Evolutionary conservation across 345 rosid genomes (phyloP), one percentile per base, ranked within the genome.

Genomic region (Nasturtium officinale): DNA sequence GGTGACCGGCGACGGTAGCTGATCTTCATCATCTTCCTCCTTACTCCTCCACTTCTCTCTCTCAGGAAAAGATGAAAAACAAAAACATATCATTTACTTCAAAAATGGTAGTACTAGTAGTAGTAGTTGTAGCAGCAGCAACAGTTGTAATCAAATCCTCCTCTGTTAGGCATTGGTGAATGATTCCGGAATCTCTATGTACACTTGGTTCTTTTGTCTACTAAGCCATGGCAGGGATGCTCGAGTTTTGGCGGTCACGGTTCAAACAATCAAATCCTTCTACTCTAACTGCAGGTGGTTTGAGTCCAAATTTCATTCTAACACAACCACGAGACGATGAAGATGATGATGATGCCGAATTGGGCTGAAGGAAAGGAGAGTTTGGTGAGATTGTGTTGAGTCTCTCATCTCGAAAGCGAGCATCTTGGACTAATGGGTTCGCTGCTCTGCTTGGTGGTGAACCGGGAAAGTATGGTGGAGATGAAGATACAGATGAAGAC

Each of bases 241-340:
- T 85, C n/a, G 97, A 88, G 85, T 81, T 91, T 35, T 85, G 91
- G 82, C 86, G 83, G 75, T 95, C 97, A 87, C 97, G 90, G 85
- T 85, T 87, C 74, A 95, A 96, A 87, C 99, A 95, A 83, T 91
- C 93, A 50, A 95, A 95, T 69, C 99, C 99, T 91, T 95, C 99
- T 87, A 95, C 93, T 83, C 97, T 91, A 95, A 91, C 96, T 6
- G 93, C 84, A 5, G 94, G 96, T 3, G 91, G 87, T 74, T 88
- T 91, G 21, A 82, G 84, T 72, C 99, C 99, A 21, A 89, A 86
- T 32, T 85, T 90, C 88, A 85, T 75, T 57, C 94, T 80, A 30
- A 48, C 87, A 63, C 92, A 91, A 63, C 96, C 83, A 48, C 96
- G 77, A 38, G 97, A 81, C 6, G 95, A 85, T 0, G 85, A 60